phyloP scores from a whole-genome alignment of 805 yeast genomes.

The Hanseniaspora nectarophila region DNA sequence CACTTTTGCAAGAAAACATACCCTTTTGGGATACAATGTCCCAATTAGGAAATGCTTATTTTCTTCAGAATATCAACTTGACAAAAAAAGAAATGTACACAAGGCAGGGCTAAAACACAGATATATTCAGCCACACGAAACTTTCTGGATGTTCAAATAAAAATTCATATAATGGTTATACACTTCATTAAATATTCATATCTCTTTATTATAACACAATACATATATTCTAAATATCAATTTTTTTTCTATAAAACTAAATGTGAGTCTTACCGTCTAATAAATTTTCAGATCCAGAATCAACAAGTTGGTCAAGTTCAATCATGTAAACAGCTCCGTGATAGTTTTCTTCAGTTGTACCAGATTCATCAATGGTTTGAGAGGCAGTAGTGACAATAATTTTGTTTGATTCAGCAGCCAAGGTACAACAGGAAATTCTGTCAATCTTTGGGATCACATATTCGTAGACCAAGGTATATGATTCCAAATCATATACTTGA shows the following conservation, averaged over 20 bases:
- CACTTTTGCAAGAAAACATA: neutral
- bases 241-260: neutral
- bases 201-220: too few relatives aligned
- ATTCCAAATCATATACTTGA: constrained; percentile 35
- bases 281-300: neutral
- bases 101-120: neutral
- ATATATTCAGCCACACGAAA: too few relatives aligned
- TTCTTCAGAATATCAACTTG: too few relatives aligned
- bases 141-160: too few relatives aligned
- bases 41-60: neutral
- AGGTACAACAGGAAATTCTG: constrained; percentile 55
- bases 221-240: neutral
- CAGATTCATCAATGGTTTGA: constrained; percentile 1
- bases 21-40: neutral
- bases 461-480: constrained; percentile 37
- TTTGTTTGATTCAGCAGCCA: constrained; percentile 48
- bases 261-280: constrained; percentile 8
- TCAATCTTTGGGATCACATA: constrained; percentile 45
- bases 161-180: too few relatives aligned
- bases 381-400: constrained; percentile 56
- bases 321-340: constrained; percentile 6
- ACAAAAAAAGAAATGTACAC: neutral
- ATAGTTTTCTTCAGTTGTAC: neutral
- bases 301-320: neutral
- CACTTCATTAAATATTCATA: too few relatives aligned